These are phyloP conservation scores for Aspergillus sparsus DNA, from an alignment of 495 filamentous ascomycete genomes.

Conservation along the genomic window DNA sequence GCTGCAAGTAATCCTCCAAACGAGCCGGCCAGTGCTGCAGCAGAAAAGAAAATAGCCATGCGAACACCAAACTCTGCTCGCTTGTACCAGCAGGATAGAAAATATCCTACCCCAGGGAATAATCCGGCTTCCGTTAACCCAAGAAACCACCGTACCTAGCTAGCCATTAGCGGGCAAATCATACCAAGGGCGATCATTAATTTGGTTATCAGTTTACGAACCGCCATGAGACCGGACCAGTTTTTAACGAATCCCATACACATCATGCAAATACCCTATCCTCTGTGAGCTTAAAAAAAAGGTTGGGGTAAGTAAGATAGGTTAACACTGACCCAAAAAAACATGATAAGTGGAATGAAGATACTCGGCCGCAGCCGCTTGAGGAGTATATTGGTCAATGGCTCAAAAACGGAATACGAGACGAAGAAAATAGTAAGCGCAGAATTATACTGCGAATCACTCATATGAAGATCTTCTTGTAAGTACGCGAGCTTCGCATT, in stretches of 20 bases:
- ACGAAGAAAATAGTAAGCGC: conserved; percentile 88
- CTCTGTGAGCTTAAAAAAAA: neutral
- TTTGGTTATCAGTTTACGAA: conserved; percentile 10
- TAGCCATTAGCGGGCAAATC: neutral
- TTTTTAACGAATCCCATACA: conserved; percentile 81
- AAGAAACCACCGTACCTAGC: conserved; percentile 71
- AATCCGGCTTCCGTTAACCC: conserved; percentile 83
- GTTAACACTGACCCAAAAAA: conserved; percentile 47
- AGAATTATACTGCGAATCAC: conserved; percentile 70
- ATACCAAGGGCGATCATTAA: neutral
- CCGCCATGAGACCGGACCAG: conserved; percentile 76
- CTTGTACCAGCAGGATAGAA: conserved; percentile 85
- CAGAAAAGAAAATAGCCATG: conserved; percentile 78
- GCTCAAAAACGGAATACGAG: conserved; percentile 85
- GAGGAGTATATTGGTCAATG: conserved; percentile 82
- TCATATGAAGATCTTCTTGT: conserved; percentile 62
- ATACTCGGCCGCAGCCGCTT: conserved; percentile 74
- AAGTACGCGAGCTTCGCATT: conserved; percentile 86
- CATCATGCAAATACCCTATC: conserved; percentile 77
- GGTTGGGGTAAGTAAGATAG: neutral
- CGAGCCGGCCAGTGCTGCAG: conserved; percentile 63
- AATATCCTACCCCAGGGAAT: conserved; percentile 86
- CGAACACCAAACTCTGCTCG: conserved; percentile 76
- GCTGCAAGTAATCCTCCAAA: conserved; percentile 69
- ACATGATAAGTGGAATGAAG: conserved; percentile 63